Conservation (phyloP, 139 green algal genomes). For the Haematococcus sp. region DNA sequence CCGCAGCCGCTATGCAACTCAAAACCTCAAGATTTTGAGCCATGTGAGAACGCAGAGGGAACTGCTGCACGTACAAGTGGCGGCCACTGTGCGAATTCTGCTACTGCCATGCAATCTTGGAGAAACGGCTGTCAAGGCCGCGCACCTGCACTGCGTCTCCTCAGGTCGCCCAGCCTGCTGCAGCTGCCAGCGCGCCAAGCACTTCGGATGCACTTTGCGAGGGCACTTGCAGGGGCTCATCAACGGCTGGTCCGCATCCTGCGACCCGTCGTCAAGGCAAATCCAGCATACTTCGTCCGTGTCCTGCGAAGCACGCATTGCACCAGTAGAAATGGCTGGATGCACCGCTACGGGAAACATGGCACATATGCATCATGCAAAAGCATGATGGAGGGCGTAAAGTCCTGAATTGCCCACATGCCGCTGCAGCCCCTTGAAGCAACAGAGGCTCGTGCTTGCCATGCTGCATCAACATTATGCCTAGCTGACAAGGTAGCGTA, state of each 20-base stretch:
- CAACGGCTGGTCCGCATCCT: slow-evolving; percentile 21
- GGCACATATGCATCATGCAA: too few species aligned
- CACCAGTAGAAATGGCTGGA: too few species aligned
- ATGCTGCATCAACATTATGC: too few species aligned
- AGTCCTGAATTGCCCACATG: too few species aligned
- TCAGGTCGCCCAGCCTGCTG: slow-evolving; percentile 59
- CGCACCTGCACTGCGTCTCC: slow-evolving; percentile 59
- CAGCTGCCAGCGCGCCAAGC: slow-evolving; percentile 61
- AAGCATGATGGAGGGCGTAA: too few species aligned
- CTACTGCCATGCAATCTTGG: slow-evolving; percentile 1
- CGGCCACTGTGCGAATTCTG: background rate
- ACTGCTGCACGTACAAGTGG: background rate
- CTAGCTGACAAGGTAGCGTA: too few species aligned
- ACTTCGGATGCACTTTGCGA: slow-evolving; percentile 54
- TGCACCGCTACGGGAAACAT: too few species aligned
- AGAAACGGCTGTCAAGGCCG: background rate
- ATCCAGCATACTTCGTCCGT: slow-evolving; percentile 65
- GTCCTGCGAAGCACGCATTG: slow-evolving; percentile 15
- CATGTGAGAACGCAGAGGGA: too few species aligned
- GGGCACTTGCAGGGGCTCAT: slow-evolving; percentile 56
- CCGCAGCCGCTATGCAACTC: too few species aligned
- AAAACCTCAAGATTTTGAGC: too few species aligned
- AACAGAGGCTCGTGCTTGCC: too few species aligned
- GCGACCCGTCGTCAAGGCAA: slow-evolving; percentile 47
- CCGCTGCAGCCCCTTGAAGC: too few species aligned